Base-by-base conservation (phyloP, 495 filamentous ascomycete species). In the Penicillium silybi region DNA sequence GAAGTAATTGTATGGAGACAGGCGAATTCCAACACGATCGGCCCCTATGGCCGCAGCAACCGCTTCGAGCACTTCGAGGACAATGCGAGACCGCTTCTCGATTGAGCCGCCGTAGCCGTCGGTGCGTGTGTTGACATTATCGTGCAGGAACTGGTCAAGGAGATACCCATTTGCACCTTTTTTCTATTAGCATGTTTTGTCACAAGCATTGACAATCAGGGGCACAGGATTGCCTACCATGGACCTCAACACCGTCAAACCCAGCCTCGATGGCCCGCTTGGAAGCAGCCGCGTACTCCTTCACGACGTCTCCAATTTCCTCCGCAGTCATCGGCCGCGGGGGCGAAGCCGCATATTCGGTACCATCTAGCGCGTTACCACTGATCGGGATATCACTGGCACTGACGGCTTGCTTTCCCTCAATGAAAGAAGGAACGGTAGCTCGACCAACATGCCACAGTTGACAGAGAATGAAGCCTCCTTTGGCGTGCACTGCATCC, bases 251-350 rank as follows among this genome's bases (percentile, higher is more conserved):
- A 2, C 79, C 79, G 49, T 84, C 80, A 52, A 81, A 81, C 8
- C 85, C 87, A 7, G 84, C 85, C 43, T 72, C 72, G 1, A 84
- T 73, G 1, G 85, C 83, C 42, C 78, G 77, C 58, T 72, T 65
- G 0, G 86, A 81, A 15, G 85, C 85, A 7, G 69, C 54, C 2
- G 73, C 81, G 48, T 84, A 88, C 13, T 69, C 62, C 56, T 67
- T 13, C 57, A 80, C 16, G 54, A 62, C 20, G 4, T 67, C 52
- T 51, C 70, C 54, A 48, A 81, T 79, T 2, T 78, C 71, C 25
- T 71, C 66, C 8, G 66, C 56, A 0, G 62, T 76, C 63, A 81
- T 61, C 3, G 71, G 66, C 4, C 53, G 44, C 1, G 79, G 77
- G 8, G 69, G 73, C 26, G 54, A 60, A 17, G 65, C 63, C 32